Conservation (phyloP, 2,329 filamentous ascomycete genomes). For the Sporothrix luriei region DNA sequence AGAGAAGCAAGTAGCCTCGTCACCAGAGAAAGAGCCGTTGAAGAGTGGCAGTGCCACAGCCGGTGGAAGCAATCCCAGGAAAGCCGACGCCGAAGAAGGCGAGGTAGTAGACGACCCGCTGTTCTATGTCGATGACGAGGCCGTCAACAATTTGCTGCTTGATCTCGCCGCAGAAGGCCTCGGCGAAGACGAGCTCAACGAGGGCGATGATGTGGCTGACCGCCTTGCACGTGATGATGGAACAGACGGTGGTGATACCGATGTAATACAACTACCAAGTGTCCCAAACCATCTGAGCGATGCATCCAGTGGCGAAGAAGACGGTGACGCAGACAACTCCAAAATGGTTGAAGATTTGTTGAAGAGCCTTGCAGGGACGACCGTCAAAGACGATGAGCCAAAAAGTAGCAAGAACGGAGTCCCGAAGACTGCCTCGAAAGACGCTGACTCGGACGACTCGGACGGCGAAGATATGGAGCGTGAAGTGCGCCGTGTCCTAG, state of each 20-base stretch:
- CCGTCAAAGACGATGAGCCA: not conserved
- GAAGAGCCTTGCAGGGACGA: conserved; percentile 40
- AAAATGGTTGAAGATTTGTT: conserved; percentile 43
- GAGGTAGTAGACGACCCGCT: conserved; percentile 41
- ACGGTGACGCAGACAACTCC: conserved; percentile 40
- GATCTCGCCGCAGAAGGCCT: conserved; percentile 43
- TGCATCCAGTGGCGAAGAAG: conserved; percentile 36
- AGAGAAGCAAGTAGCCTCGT: not conserved
- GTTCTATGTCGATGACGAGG: conserved; percentile 55
- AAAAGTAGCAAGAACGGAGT: not conserved
- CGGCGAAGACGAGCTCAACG: conserved; percentile 38
- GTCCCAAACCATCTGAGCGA: conserved; percentile 38
- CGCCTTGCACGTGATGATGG: conserved; percentile 33
- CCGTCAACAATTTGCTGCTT: conserved; percentile 55
- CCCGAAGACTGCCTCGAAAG: not conserved
- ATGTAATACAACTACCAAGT: conserved; percentile 55
- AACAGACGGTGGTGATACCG: conserved; percentile 41
- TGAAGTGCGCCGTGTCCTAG: conserved; percentile 51
- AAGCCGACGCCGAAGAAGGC: conserved; percentile 39
- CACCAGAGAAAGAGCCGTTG: not conserved
- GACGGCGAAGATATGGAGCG: conserved; percentile 55
- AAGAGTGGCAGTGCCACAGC: not conserved
- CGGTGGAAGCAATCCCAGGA: not conserved
- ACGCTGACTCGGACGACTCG: conserved; percentile 46
- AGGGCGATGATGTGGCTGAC: conserved; percentile 30